Base-by-base conservation (phyloP, 192 early-diverging fungal species). In the Coemansia sp. region DNA sequence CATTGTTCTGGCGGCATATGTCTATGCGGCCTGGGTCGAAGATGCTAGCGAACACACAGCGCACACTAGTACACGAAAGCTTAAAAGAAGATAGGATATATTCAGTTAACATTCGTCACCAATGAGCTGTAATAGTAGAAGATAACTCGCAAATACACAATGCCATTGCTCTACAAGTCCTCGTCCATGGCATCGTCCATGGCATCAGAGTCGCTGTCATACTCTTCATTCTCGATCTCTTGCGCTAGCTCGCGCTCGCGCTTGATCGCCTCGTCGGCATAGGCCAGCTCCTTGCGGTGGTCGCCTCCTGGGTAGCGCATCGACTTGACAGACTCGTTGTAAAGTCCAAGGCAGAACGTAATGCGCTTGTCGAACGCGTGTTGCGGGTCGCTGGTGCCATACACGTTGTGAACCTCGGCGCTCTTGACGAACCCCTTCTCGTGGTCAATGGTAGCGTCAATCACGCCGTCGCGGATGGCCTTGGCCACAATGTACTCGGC, bases 401-500 rank as follows among this genome's bases (percentile, higher is more conserved):
- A 99, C 68, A 99, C 90, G 75, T 99, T 97, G 29, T 88, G 90
- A 55, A 89, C 92, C 85, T 98, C 98, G 83, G 95, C 93, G 71
- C 90, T 92, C 83, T 93, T 91, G 89, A 99, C 94, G 69, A 86
- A 96, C 0, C 96, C 97, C 66, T 89, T 90, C 74, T 95, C 91
- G 75, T 99, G 97, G 74, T 99, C 94, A 44, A 98, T 89, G 0
- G 89, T 91, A n/a, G 97, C 98, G 83, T 97, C 95, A 83, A 99
- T 97, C 18, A 99, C 97, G 62, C 97, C 98, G 72, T 99, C 98
- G 60, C 95, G 90, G 68, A 99, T 97, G 24, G 98, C 93, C 86
- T 99, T 99, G 27, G 95, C 94, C 2, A 99, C 96, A 81, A 99
- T 98, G 85, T 95, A 98, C 80, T 99, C 95, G 33, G 97, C 98